These are phyloP conservation scores for Pseudoneurospora amorphoporcata DNA, from an alignment of 495 filamentous ascomycete genomes.

Conservation along the genomic window DNA sequence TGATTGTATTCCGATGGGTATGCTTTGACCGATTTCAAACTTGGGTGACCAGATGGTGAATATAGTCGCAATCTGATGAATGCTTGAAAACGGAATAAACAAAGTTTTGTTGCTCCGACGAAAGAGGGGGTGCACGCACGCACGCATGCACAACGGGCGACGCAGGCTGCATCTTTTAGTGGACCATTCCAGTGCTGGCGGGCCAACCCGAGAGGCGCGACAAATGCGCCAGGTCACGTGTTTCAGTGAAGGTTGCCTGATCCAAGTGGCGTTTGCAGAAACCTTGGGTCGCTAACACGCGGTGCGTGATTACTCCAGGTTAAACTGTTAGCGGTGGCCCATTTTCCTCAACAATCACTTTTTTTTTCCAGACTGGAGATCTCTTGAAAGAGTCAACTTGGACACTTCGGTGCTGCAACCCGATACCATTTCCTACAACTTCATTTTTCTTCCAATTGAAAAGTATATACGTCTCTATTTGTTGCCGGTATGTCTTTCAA, in stretches of 20 bases:
- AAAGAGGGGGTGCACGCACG: no score
- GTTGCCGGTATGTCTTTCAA: not conserved
- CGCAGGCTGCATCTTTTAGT: not conserved
- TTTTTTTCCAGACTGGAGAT: constrained; percentile 4
- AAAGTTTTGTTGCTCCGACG: not conserved
- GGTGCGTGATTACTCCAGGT: not conserved
- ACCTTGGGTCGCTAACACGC: not conserved
- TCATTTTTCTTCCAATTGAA: constrained; percentile 1
- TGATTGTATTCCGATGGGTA: not conserved
- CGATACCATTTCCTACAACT: constrained; percentile 7
- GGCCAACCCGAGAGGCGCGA: constrained; percentile 20
- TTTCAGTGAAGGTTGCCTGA: not conserved
- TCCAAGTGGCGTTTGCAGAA: not conserved
- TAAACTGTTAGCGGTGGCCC: not conserved
- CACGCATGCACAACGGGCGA: not conserved
- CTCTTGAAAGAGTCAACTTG: constrained; percentile 2
- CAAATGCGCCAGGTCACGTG: constrained; percentile 19
- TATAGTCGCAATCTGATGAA: not conserved
- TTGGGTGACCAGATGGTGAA: not conserved
- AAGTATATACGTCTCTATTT: constrained; percentile 3
- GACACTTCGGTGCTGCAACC: constrained; percentile 2
- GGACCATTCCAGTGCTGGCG: constrained; percentile 10
- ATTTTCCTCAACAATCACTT: not conserved
- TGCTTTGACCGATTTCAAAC: not conserved
- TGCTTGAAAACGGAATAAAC: not conserved